phyloP scores from a whole-genome alignment of 1,284 basidiomycete genomes.

The Cystobasidium slooffiae region DNA sequence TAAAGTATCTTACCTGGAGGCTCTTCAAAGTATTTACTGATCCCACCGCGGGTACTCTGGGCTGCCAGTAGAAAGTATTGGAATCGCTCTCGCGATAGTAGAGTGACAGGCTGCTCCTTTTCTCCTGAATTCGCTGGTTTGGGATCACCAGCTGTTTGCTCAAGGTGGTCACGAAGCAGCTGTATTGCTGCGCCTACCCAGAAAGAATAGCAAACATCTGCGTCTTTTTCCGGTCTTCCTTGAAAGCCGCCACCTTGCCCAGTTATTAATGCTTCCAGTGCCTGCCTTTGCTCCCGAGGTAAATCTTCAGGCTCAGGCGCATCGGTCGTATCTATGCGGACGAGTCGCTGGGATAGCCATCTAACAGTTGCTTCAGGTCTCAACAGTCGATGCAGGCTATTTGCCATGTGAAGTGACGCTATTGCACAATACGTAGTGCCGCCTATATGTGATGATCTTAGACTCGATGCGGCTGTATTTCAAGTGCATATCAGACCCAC shows the following conservation, averaged over 20 bases:
- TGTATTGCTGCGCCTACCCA: constrained; percentile 82
- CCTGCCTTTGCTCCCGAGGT: constrained; percentile 17
- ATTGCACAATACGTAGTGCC: constrained; percentile 92
- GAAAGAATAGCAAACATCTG: constrained; percentile 92
- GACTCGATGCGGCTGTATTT: neutral
- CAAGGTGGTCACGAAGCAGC: constrained; percentile 4
- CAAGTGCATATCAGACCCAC: constrained; percentile 58
- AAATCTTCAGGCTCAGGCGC: neutral
- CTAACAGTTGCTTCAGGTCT: constrained; percentile 67
- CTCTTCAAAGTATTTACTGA: constrained; percentile 77
- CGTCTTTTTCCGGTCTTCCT: constrained; percentile 80
- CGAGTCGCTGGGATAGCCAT: constrained; percentile 77
- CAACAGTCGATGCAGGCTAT: constrained; percentile 57
- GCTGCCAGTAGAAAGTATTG: constrained; percentile 70
- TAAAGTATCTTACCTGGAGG: constrained; percentile 65
- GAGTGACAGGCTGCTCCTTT: constrained; percentile 2
- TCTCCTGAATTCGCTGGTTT: neutral
- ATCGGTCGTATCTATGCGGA: constrained; percentile 45
- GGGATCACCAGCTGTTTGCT: neutral
- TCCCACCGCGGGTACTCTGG: constrained; percentile 78
- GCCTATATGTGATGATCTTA: constrained; percentile 61
- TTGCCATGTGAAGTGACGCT: constrained; percentile 70
- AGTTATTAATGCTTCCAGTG: neutral
- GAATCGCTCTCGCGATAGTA: constrained; percentile 66
- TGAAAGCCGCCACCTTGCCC: constrained; percentile 66